Percentiles rank a stretch among this genome's conserved stretches.
Evolutionary conservation across 179 eudicot species (phyloP).

Genomic region (Gypsophila paniculata): DNA sequence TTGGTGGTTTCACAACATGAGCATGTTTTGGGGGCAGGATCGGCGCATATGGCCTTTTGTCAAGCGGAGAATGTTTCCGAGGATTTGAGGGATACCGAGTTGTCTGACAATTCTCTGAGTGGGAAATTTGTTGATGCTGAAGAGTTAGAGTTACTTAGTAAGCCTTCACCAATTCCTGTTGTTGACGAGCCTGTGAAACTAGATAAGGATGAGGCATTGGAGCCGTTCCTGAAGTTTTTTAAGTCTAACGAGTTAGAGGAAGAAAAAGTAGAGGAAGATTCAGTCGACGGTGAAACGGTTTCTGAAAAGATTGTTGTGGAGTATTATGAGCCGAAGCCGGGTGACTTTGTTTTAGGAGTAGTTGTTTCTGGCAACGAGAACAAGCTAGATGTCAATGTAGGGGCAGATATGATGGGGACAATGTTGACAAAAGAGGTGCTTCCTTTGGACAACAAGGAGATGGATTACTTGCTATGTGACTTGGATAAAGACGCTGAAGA

Average conservation of each 20-base stretch:
- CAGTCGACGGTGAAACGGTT: conserved; percentile 25
- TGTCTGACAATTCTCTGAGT: conserved; percentile 27
- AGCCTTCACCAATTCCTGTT: conserved; percentile 54
- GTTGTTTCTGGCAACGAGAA: conserved; percentile 88
- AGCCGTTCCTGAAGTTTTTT: conserved; percentile 67
- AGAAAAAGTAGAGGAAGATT: conserved; percentile 28
- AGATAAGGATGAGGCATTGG: conserved; percentile 52
- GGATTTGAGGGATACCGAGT: conserved; percentile 26
- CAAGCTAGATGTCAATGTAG: conserved; percentile 84
- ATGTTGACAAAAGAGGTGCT: conserved; percentile 92
- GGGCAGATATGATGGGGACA: conserved; percentile 77
- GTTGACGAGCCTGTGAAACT: conserved; percentile 29
- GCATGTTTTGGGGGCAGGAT: conserved; percentile 33
- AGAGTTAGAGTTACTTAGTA: conserved; percentile 58
- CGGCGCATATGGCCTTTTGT: conserved; percentile 38
- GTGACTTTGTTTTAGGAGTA: conserved; percentile 86
- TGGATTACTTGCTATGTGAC: conserved; percentile 73
- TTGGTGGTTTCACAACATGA: conserved; percentile 23
- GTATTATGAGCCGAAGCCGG: conserved; percentile 86
- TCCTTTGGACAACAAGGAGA: conserved; percentile 75
- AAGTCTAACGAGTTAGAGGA: conserved; percentile 39
- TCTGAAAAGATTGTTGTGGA: conserved; percentile 47
- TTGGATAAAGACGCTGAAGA: conserved; percentile 56
- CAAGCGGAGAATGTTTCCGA: conserved; percentile 37
- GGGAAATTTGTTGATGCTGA: conserved; percentile 31